Percentiles rank a stretch among this genome's conserved stretches.
Conservation (phyloP, 1,139 yeast genomes). For the Debaryomyces robertsiae region DNA sequence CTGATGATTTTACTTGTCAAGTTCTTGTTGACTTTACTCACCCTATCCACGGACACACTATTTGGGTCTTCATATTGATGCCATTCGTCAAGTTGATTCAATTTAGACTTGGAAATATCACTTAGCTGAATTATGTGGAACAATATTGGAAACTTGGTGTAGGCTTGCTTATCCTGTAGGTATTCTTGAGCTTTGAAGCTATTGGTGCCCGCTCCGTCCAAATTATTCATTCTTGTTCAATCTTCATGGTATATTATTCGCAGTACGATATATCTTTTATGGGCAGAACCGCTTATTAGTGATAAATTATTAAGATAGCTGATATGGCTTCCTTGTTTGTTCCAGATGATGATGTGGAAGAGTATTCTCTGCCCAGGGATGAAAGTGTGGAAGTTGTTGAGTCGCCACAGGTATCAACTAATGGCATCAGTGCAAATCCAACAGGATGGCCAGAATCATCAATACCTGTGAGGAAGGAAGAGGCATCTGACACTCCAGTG, state of each 20-base stretch:
- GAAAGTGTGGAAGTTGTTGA: background rate
- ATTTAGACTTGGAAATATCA: constrained; percentile 38
- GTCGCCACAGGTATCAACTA: background rate
- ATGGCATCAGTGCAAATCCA: background rate
- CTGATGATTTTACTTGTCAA: constrained; percentile 27
- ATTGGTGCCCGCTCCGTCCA: constrained; percentile 6
- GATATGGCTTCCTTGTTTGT: constrained; percentile 16
- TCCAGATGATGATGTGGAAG: constrained; percentile 17
- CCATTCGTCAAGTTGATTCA: constrained; percentile 46
- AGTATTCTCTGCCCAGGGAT: constrained; percentile 3
- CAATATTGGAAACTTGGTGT: constrained; percentile 21
- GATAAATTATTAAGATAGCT: background rate
- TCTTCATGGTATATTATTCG: too few relatives aligned
- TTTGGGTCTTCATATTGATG: constrained; percentile 41
- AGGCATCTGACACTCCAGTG: constrained; percentile 24
- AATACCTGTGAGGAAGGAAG: constrained; percentile 25
- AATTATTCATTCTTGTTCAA: constrained; percentile 9
- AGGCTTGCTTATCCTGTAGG: constrained; percentile 13
- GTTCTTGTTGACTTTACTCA: constrained; percentile 22
- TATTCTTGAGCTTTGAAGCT: constrained; percentile 22
- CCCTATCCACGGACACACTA: constrained; percentile 41
- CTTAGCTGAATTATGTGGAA: constrained; percentile 38
- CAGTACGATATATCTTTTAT: too few relatives aligned
- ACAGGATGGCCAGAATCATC: constrained; percentile 1
- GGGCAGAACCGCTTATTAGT: too few relatives aligned